Evolutionary conservation across 106 monocot species (phyloP), one percentile per base, ranked within the genome.

Genomic region (Platanthera zijinensis): DNA sequence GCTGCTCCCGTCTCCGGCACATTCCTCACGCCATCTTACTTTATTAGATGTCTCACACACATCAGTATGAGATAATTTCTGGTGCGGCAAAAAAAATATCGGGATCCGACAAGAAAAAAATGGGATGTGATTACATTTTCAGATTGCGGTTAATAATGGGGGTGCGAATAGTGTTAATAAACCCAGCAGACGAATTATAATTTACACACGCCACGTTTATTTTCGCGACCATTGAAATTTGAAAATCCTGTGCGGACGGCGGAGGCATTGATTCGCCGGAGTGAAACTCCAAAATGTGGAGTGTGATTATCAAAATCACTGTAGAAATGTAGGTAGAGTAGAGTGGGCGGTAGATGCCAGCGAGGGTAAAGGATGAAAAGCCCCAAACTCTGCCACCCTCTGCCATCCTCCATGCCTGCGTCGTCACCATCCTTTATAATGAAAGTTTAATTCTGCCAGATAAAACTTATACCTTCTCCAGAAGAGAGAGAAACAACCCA

Each of bases 361-460:
- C 5, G 70, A 5, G 15, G 32, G 47, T 70, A 12, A 39, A 70
- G 25, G 48, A 12, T 6, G 70, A 70, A 48, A 48, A 48, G 70
- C 48, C 48, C 7, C 15, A 70, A 17, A 7, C 48, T 70, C 70
- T 70, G 70, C 70, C 70, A 70, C 70, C 53, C 6, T 70, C 70
- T 70, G 48, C 70, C 10, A 7, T 70, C 22, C 70, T 70, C 70
- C 70, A 70, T 70, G 48, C 70, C 70, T 70, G 66, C 18, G 17
- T 48, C 70, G 5, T 70, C 70, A 70, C 14, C 67, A 10, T 70
- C 48, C 48, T 70, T 48, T 70, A 48, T 48, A 70, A 46, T 17
- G 70, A 48, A 70, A 48, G 66, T 30, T 66, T 66, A 66, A 66
- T 46, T 14, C 45, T 47, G 48, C 7, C 13, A 70, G 70, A 48